Evolutionary conservation across 805 yeast genomes (phyloP).

Genomic region (Suhomyces canberraensis): DNA sequence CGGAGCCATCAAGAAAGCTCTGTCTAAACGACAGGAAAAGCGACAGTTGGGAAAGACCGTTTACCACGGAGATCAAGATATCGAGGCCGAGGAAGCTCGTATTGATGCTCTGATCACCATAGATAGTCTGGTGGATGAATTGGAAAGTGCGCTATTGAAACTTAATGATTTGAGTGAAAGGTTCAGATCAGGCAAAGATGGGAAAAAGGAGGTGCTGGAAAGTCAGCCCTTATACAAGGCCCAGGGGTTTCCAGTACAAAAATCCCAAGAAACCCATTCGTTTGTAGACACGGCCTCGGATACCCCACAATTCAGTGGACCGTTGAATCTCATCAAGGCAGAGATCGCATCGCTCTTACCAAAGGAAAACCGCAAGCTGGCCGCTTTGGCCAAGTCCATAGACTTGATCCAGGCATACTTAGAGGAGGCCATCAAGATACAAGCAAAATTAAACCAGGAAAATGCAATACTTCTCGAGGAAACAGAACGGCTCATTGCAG

Average conservation of each 20-base stretch:
- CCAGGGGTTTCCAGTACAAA: not conserved
- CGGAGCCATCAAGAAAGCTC: slow-evolving; percentile 29
- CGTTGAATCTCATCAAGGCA: not conserved
- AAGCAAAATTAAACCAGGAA: not conserved
- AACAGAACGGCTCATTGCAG: slow-evolving; percentile 3
- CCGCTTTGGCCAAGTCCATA: not conserved
- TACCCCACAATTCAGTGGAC: not conserved
- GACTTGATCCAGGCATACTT: not conserved
- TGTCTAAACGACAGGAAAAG: slow-evolving; percentile 3
- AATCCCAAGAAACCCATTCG: not conserved
- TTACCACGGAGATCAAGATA: slow-evolving; percentile 6
- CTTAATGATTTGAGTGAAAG: slow-evolving; percentile 31
- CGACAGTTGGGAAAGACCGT: slow-evolving; percentile 7
- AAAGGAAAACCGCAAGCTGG: not conserved
- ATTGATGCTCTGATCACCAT: slow-evolving; percentile 8
- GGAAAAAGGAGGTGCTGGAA: not conserved
- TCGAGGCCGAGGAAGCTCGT: slow-evolving; percentile 7
- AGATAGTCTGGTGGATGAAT: slow-evolving; percentile 22
- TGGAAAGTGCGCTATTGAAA: slow-evolving; percentile 26
- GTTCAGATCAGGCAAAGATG: slow-evolving; percentile 22
- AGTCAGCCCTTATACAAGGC: not conserved
- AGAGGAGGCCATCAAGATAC: not conserved
- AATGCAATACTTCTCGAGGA: not conserved
- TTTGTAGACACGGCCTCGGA: not conserved
- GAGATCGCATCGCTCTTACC: not conserved